phyloP scores from a whole-genome alignment of 2,329 filamentous ascomycete species.

The Penicillium sp. region DNA sequence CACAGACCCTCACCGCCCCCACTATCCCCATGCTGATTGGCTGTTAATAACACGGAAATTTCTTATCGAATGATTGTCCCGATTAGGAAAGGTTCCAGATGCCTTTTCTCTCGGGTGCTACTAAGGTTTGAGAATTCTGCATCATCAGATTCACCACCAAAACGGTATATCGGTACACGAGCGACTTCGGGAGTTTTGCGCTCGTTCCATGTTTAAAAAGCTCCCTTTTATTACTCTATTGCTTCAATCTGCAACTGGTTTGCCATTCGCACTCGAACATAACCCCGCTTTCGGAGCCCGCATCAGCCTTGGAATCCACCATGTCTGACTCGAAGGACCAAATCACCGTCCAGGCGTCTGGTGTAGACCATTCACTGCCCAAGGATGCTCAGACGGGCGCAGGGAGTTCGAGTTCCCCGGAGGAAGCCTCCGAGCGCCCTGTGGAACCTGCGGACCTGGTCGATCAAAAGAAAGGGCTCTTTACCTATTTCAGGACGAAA shows the following conservation, averaged over 20 bases:
- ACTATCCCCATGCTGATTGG: not conserved
- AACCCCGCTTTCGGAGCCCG: slow-evolving; percentile 15
- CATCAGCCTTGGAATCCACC: not conserved
- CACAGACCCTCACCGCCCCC: slow-evolving; percentile 13
- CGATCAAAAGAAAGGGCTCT: slow-evolving; percentile 49
- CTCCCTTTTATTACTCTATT: slow-evolving; percentile 34
- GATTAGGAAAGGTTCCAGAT: slow-evolving; percentile 25
- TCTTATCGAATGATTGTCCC: slow-evolving; percentile 12
- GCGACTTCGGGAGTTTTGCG: slow-evolving; percentile 61
- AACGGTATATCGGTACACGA: slow-evolving; percentile 33
- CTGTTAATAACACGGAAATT: not conserved
- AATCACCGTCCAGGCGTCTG: slow-evolving; percentile 24
- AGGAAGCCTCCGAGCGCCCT: slow-evolving; percentile 17
- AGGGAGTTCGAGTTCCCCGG: slow-evolving; percentile 9
- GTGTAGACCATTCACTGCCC: slow-evolving; percentile 14
- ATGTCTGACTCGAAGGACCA: slow-evolving; percentile 32
- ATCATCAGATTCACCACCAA: slow-evolving; percentile 1
- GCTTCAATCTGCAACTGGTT: slow-evolving; percentile 7
- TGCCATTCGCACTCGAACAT: not conserved
- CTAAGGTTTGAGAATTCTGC: slow-evolving; percentile 1
- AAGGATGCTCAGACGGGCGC: slow-evolving; percentile 19
- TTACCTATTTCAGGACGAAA: slow-evolving; percentile 73
- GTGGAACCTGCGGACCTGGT: slow-evolving; percentile 35
- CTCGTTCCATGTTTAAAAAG: slow-evolving; percentile 49
- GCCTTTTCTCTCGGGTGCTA: not conserved